phyloP scores from a whole-genome alignment of 2,329 filamentous ascomycete species.

The Sporothrix globosa region DNA sequence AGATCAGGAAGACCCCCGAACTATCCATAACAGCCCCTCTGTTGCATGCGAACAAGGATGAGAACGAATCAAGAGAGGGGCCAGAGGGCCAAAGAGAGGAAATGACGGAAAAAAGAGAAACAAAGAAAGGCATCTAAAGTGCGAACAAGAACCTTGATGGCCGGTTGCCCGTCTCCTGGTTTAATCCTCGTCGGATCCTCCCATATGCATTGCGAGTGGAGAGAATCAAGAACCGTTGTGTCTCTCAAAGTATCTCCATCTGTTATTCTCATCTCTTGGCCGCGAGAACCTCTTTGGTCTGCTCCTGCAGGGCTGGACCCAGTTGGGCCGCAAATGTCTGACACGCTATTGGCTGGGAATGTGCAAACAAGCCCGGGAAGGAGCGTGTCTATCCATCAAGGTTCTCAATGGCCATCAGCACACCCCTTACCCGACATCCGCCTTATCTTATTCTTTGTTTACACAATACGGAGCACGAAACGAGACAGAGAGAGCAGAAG shows the following conservation, averaged over 20 bases:
- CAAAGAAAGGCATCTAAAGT: background rate
- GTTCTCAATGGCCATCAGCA: constrained; percentile 17
- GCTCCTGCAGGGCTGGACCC: background rate
- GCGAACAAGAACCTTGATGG: constrained; percentile 24
- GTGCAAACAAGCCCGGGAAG: background rate
- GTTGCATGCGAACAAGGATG: background rate
- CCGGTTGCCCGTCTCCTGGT: background rate
- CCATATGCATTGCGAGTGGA: constrained; percentile 5
- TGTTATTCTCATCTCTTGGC: background rate
- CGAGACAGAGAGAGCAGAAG: constrained; percentile 1
- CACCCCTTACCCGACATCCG: background rate
- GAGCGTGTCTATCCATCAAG: constrained; percentile 24
- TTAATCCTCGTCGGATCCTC: constrained; percentile 10
- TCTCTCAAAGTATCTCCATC: background rate
- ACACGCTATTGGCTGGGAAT: constrained; percentile 29
- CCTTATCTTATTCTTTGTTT: background rate
- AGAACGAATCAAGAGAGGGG: background rate
- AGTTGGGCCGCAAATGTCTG: constrained; percentile 20
- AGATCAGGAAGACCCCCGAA: constrained; percentile 5
- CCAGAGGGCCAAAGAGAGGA: background rate
- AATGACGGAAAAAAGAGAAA: background rate
- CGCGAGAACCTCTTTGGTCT: constrained; percentile 31
- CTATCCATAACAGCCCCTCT: background rate
- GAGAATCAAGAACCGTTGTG: background rate
- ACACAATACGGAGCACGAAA: constrained; percentile 11